Evolutionary conservation across 2,329 filamentous ascomycete genomes (phyloP).

Genomic region (Aspergillus sp.): DNA sequence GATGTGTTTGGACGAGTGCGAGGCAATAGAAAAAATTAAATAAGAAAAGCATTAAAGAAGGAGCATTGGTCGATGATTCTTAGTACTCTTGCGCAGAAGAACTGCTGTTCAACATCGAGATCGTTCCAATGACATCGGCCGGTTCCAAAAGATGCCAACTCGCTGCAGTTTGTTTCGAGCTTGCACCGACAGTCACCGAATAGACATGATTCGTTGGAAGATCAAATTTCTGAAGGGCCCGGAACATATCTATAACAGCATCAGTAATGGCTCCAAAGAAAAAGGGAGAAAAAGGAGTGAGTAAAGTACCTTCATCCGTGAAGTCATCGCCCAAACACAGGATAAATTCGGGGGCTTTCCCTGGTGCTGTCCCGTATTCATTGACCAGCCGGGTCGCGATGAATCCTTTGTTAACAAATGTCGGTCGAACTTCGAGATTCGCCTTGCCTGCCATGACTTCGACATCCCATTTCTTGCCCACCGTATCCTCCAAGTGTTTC

Average conservation of each 20-base stretch:
- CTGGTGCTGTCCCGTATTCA: conserved; percentile 57
- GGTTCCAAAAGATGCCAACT: conserved; percentile 88
- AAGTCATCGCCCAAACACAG: conserved; percentile 93
- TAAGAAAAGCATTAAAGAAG: conserved; percentile 1
- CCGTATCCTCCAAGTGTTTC: conserved; percentile 71
- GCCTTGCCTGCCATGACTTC: conserved; percentile 97
- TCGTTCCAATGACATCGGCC: conserved; percentile 71
- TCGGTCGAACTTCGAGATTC: conserved; percentile 93
- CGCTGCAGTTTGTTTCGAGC: conserved; percentile 85
- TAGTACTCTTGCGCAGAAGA: conserved; percentile 21
- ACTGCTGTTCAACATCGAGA: conserved; percentile 50
- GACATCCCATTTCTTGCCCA: conserved; percentile 77
- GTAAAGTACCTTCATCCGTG: conserved; percentile 81
- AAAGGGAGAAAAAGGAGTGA: conserved; percentile 8
- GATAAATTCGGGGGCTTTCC: conserved; percentile 71
- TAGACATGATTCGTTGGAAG: conserved; percentile 67
- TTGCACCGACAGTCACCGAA: conserved; percentile 85
- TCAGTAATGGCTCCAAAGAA: conserved; percentile 1
- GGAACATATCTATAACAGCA: conserved; percentile 65
- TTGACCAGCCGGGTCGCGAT: conserved; percentile 80
- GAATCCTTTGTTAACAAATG: conserved; percentile 96
- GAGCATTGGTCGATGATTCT: conserved; percentile 2
- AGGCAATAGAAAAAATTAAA: not conserved
- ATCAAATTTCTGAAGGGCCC: conserved; percentile 60
- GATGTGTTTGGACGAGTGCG: too few relatives aligned